Conservation (phyloP, 345 rosid species). For the Eucalyptus dawsonii region DNA sequence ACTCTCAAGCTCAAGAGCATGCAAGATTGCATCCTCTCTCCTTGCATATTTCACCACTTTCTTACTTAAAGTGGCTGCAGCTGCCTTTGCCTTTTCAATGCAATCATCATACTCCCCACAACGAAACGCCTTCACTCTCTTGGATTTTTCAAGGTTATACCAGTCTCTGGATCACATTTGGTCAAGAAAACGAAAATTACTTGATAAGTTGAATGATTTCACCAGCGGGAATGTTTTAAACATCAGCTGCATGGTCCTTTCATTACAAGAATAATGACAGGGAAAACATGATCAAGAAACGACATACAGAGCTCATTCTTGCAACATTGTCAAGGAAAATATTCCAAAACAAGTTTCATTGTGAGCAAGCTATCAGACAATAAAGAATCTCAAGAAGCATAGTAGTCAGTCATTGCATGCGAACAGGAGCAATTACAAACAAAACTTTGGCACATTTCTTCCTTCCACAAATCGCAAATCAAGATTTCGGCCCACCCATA, state of each 20-base stretch:
- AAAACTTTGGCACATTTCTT: background rate
- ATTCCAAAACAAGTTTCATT: background rate
- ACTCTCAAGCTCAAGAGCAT: constrained; percentile 86
- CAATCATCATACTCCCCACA: constrained; percentile 87
- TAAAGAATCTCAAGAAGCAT: background rate
- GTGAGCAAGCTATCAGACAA: background rate
- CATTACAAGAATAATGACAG: background rate
- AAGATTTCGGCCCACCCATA: background rate
- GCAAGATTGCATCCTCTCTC: constrained; percentile 91
- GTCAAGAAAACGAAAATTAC: background rate
- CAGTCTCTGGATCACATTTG: constrained; percentile 55
- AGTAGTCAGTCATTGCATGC: background rate
- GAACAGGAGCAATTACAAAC: background rate
- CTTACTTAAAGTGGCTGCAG: constrained; percentile 58
- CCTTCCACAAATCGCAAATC: background rate
- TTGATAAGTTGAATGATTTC: background rate
- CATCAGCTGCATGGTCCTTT: background rate
- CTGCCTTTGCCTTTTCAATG: constrained; percentile 79
- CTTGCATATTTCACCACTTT: constrained; percentile 76
- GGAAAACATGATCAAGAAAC: background rate
- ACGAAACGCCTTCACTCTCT: constrained; percentile 92
- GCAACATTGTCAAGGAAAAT: background rate
- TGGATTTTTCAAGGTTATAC: constrained; percentile 92
- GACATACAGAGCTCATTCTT: background rate
- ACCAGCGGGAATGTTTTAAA: background rate